Percentiles rank a stretch among this genome's conserved stretches.
Evolutionary conservation across 2,329 filamentous ascomycete genomes (phyloP).

Genomic region (Cladosporium sp.): DNA sequence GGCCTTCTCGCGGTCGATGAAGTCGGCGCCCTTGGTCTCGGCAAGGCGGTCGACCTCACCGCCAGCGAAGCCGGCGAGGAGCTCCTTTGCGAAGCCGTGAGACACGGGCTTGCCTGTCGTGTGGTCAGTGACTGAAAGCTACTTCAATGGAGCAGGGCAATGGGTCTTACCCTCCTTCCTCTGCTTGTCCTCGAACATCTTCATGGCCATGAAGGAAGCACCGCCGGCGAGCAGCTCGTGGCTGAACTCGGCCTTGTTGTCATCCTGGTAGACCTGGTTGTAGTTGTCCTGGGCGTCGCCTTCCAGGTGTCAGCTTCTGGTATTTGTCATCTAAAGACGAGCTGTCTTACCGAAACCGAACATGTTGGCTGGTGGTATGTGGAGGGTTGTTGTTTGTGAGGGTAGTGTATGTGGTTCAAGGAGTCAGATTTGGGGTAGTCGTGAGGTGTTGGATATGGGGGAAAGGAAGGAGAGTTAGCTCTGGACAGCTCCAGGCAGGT

Average conservation of each 20-base stretch:
- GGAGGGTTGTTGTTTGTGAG: background rate
- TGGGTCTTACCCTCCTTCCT: conserved; percentile 60
- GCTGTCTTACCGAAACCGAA: conserved; percentile 45
- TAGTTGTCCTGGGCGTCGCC: conserved; percentile 56
- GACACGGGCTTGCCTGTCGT: conserved; percentile 66
- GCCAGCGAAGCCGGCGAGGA: conserved; percentile 69
- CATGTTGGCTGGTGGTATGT: conserved; percentile 38
- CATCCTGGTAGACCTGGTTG: conserved; percentile 53
- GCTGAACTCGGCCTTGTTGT: conserved; percentile 62
- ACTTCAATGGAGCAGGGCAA: background rate
- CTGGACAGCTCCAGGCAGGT: background rate
- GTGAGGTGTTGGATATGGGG: background rate
- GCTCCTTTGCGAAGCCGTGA: conserved; percentile 76
- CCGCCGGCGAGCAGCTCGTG: conserved; percentile 76
- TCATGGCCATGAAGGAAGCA: conserved; percentile 77
- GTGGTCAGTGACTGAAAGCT: conserved; percentile 50
- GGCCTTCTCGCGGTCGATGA: conserved; percentile 49
- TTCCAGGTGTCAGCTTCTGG: conserved; percentile 29
- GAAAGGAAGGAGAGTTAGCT: background rate
- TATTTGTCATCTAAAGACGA: background rate
- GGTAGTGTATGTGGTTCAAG: background rate
- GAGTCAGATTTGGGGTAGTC: conserved; percentile 2
- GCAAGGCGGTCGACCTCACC: conserved; percentile 75
- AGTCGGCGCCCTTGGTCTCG: conserved; percentile 56
- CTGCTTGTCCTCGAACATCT: conserved; percentile 74